phyloP scores from a whole-genome alignment of 495 filamentous ascomycete species.

The Haplographium delicatum region DNA sequence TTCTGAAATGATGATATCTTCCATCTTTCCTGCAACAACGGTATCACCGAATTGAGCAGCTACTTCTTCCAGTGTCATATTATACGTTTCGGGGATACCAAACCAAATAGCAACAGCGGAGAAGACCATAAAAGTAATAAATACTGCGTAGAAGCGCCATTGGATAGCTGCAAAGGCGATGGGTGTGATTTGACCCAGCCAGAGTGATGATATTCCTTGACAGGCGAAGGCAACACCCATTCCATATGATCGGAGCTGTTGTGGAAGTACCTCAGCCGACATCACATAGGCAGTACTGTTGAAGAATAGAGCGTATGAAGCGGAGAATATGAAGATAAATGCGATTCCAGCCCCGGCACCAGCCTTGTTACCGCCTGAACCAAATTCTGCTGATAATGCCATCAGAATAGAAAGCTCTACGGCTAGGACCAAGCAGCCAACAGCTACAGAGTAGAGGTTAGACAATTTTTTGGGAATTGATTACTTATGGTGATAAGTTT shows the following conservation, averaged over 20 bases:
- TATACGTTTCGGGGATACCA: neutral
- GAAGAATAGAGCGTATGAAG: slow-evolving; percentile 17
- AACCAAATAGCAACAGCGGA: neutral
- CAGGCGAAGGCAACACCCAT: neutral
- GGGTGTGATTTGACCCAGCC: slow-evolving; percentile 41
- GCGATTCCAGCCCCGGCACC: slow-evolving; percentile 14
- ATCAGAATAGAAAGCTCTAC: slow-evolving; percentile 14
- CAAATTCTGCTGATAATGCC: slow-evolving; percentile 15
- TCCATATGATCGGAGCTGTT: slow-evolving; percentile 2
- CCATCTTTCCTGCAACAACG: no score
- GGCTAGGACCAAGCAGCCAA: slow-evolving; percentile 1
- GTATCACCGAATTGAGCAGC: slow-evolving; percentile 1
- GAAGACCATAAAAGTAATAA: slow-evolving; percentile 22
- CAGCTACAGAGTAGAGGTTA: slow-evolving; percentile 7
- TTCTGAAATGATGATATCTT: no score
- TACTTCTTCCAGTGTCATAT: neutral
- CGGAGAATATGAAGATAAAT: slow-evolving; percentile 18
- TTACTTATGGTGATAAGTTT: neutral
- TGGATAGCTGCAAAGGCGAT: slow-evolving; percentile 43
- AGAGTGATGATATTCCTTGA: neutral
- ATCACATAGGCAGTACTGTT: slow-evolving; percentile 6
- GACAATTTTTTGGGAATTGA: neutral
- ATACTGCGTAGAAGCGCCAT: slow-evolving; percentile 47
- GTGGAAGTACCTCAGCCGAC: neutral
- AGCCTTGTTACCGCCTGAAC: slow-evolving; percentile 4